phyloP scores from a whole-genome alignment of 192 early-diverging fungal genomes.

The Gaertneriomyces sp. region DNA sequence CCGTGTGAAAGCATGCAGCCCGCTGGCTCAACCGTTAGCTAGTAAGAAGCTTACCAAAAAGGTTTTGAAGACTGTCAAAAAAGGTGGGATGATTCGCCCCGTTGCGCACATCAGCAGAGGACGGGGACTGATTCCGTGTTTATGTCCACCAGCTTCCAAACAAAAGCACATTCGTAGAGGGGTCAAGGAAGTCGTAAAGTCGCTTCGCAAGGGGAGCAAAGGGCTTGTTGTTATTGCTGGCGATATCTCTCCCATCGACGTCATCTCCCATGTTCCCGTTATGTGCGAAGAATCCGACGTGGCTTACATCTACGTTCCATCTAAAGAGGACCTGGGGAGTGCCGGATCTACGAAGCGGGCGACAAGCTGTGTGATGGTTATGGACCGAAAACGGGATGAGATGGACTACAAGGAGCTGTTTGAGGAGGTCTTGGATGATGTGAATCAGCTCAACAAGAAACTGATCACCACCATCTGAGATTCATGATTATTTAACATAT shows the following conservation, averaged over 20 bases:
- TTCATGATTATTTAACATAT: no score
- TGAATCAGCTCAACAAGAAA: constrained; percentile 72
- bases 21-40: constrained; percentile 80
- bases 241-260: constrained; percentile 95
- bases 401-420: constrained; percentile 84
- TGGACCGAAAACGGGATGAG: constrained; percentile 72
- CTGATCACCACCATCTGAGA: constrained; percentile 48
- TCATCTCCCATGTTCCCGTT: constrained; percentile 95
- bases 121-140: neutral
- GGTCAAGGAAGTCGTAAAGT: constrained; percentile 97
- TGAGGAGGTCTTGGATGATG: constrained; percentile 74
- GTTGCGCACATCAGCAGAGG: neutral
- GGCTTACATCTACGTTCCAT: constrained; percentile 93
- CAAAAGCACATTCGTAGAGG: constrained; percentile 87
- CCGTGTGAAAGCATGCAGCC: constrained; percentile 52
- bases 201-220: constrained; percentile 90
- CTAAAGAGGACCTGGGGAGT: constrained; percentile 91
- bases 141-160: constrained; percentile 62
- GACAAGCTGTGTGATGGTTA: constrained; percentile 86
- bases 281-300: constrained; percentile 95
- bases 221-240: constrained; percentile 91
- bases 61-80: constrained; percentile 85
- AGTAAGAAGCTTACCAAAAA: constrained; percentile 80
- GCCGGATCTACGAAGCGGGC: constrained; percentile 93
- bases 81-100: constrained; percentile 51